Conservation (phyloP, 176 grass and related monocot species). For the sorghum (Sorghum bicolor) region Sorghum_bicolor_NCBIv3 NC_012870.2:8496001-8496500, state of each 20-base stretch:
- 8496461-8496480: slow-evolving; percentile 71
- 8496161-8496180: not conserved
- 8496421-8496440: not conserved
- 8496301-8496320: slow-evolving; percentile 23
- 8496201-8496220: not conserved
- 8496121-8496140: not conserved
- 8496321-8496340: slow-evolving; percentile 32
- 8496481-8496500: slow-evolving; percentile 83
- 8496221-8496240: not conserved
- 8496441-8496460: slow-evolving; percentile 42
- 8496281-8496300: not conserved
- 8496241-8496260: not conserved
- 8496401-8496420: too few species aligned
- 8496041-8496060: too few species aligned
- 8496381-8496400: not conserved
- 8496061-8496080: too few species aligned
- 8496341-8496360: not conserved
- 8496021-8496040: too few species aligned
- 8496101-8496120: not conserved
- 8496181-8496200: not conserved
- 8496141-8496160: not conserved
- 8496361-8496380: not conserved
- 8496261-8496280: not conserved
- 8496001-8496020: too few species aligned
- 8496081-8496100: too few species aligned